A percentile compares a stretch with the other conserved stretches of the same genome.
Evolutionary conservation across 148 eudicot genomes (phyloP).

Genomic region (Vaccinium vitisidaea): DNA sequence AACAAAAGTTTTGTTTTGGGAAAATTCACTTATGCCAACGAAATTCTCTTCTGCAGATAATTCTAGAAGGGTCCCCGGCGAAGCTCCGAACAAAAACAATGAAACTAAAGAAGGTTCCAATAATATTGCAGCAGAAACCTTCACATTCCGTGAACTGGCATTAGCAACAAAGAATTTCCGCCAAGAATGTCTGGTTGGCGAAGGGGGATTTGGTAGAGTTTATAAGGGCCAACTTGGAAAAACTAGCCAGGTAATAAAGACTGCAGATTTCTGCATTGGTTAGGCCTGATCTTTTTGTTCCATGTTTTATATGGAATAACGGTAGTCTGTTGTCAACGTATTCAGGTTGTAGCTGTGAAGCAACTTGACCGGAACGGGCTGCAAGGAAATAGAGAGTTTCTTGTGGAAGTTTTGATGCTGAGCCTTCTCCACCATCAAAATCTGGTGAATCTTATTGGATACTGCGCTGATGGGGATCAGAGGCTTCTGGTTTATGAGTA

Average conservation of each 20-base stretch:
- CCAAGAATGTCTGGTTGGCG: constrained; percentile 58
- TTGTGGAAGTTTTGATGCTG: constrained; percentile 71
- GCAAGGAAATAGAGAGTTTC: constrained; percentile 74
- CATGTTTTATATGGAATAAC: not conserved
- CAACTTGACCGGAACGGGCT: constrained; percentile 66
- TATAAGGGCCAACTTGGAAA: constrained; percentile 53
- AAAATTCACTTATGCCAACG: not conserved
- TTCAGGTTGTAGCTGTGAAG: constrained; percentile 58
- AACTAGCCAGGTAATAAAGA: constrained; percentile 44
- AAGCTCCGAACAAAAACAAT: constrained; percentile 21
- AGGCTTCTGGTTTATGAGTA: constrained; percentile 70
- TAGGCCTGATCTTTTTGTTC: not conserved
- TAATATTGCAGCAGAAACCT: constrained; percentile 58
- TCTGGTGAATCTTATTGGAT: constrained; percentile 67
- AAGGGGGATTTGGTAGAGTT: constrained; percentile 76
- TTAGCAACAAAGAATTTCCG: constrained; percentile 74
- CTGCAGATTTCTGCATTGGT: not conserved
- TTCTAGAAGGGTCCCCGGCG: constrained; percentile 19
- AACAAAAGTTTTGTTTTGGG: not conserved
- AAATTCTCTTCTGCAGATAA: constrained; percentile 27
- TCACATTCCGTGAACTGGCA: constrained; percentile 68
- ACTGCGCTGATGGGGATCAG: constrained; percentile 70
- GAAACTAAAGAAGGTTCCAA: constrained; percentile 17
- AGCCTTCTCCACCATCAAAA: constrained; percentile 64
- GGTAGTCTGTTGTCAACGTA: constrained; percentile 6